These are phyloP conservation scores for Lolium perenne DNA, from an alignment of 176 grass and related monocot genomes.

Conservation along the genomic window DNA sequence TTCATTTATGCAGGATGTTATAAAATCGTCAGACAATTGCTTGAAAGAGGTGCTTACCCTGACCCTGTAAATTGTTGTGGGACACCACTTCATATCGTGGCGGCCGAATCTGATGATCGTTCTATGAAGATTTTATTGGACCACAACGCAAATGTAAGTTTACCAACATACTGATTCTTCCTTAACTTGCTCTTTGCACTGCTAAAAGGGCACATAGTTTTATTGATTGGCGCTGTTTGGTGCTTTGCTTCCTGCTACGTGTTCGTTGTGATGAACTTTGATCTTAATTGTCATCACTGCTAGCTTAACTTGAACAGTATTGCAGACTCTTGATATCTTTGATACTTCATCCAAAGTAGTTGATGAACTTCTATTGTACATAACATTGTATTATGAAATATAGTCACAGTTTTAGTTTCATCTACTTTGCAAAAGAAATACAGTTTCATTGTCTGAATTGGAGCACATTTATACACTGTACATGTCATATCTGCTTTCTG, in stretches of 20 bases:
- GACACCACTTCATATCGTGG: slow-evolving; percentile 47
- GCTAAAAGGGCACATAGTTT: not conserved
- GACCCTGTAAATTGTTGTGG: slow-evolving; percentile 36
- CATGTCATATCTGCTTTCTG: not conserved
- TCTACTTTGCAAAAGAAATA: not conserved
- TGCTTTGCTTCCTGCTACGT: not conserved
- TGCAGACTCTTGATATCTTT: not conserved
- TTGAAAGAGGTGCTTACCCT: slow-evolving; percentile 38
- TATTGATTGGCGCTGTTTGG: not conserved
- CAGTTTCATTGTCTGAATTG: not conserved
- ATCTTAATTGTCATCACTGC: not conserved
- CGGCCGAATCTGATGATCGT: slow-evolving; percentile 14
- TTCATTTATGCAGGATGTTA: slow-evolving; percentile 28
- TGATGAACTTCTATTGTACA: not conserved
- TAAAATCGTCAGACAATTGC: slow-evolving; percentile 36
- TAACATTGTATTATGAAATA: not conserved
- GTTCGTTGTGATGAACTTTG: not conserved
- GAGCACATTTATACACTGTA: not conserved
- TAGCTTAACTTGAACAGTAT: not conserved
- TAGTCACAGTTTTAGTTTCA: not conserved
- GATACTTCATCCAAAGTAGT: not conserved
- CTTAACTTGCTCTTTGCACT: not conserved
- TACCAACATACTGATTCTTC: not conserved
- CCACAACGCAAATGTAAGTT: slow-evolving; percentile 50
- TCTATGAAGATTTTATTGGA: slow-evolving; percentile 45